A percentile compares a stretch with the other conserved stretches of the same genome.
Conservation (phyloP, 176 grass and related monocot genomes). For the Otatea glauca region DNA sequence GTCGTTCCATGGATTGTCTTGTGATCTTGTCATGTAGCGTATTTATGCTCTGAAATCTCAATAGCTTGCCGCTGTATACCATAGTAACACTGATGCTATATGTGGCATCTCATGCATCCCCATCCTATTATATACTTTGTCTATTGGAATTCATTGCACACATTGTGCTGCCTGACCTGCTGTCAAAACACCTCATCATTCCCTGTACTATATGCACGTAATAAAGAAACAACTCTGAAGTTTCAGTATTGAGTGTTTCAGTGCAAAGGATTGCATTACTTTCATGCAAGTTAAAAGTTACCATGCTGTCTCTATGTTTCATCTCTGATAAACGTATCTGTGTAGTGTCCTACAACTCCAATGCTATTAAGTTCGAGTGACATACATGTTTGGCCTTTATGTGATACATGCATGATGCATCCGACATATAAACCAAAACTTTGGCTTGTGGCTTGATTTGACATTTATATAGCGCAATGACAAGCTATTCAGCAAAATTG, state of each 20-base stretch:
- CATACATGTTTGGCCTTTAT: constrained; percentile 18
- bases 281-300: constrained; percentile 14
- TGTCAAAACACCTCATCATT: not conserved
- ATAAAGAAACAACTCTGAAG: constrained; percentile 7
- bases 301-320: not conserved
- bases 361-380: not conserved
- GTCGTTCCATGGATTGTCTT: not conserved
- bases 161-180: not conserved
- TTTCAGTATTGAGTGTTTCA: not conserved
- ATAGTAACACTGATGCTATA: not conserved
- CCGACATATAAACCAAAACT: not conserved
- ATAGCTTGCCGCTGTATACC: not conserved
- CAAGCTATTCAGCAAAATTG: not conserved
- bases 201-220: not conserved
- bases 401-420: not conserved
- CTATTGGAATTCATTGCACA: not conserved
- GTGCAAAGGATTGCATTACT: not conserved
- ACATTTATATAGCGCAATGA: not conserved
- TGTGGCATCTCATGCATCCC: not conserved
- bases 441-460: not conserved
- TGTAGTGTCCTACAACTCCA: constrained; percentile 19
- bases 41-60: not conserved
- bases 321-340: not conserved
- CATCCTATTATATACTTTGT: not conserved
- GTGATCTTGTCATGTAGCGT: not conserved